A percentile compares a stretch with the other conserved stretches of the same genome.
These are phyloP conservation scores for Huntiella omanensis DNA, from an alignment of 2,329 filamentous ascomycete species.

Conservation along the genomic window DNA sequence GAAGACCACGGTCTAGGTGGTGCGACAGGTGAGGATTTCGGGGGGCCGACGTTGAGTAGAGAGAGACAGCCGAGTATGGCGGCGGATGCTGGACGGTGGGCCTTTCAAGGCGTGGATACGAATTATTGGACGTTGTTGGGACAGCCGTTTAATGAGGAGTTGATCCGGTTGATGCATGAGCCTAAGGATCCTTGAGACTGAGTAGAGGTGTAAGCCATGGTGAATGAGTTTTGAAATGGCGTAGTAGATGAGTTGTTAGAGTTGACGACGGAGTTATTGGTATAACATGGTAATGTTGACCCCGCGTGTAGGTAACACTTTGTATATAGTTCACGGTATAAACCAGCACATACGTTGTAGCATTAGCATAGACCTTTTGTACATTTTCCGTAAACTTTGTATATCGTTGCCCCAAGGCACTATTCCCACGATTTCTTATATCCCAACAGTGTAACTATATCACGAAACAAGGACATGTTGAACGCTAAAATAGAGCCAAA, in stretches of 20 bases:
- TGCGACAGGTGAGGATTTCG: background rate
- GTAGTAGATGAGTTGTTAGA: too few relatives aligned
- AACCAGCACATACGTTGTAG: too few relatives aligned
- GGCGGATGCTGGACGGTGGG: constrained; percentile 21
- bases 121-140: constrained; percentile 19
- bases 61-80: constrained; percentile 15
- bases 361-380: too few relatives aligned
- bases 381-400: too few relatives aligned
- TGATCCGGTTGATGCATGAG: constrained; percentile 6
- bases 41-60: background rate
- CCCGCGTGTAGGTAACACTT: too few relatives aligned
- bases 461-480: background rate
- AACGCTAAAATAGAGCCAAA: background rate
- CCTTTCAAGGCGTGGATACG: constrained; percentile 23
- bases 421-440: background rate
- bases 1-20: background rate
- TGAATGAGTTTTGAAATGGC: too few relatives aligned
- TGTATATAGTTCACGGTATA: too few relatives aligned
- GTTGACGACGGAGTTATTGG: too few relatives aligned
- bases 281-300: too few relatives aligned
- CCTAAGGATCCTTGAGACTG: background rate
- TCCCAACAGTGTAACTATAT: too few relatives aligned
- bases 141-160: constrained; percentile 8
- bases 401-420: background rate
- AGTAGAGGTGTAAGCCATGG: background rate